Evolutionary conservation across 2,329 filamentous ascomycete genomes (phyloP), one percentile per base, ranked within the genome.

Genomic region (Xylariaceae sp.): DNA sequence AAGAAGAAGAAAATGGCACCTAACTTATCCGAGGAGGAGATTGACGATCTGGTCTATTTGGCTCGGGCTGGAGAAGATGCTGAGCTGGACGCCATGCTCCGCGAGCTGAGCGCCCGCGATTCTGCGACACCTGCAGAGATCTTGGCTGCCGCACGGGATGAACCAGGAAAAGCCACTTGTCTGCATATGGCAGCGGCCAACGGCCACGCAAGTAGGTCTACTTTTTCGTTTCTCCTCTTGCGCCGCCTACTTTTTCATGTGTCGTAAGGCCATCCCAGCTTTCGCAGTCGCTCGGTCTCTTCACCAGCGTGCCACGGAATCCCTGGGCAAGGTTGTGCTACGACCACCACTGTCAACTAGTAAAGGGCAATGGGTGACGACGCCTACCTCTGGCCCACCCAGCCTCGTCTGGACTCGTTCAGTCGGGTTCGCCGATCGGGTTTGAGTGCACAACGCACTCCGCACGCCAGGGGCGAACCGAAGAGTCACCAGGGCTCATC

Each of bases 161-260:
- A 96, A 65, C 77, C 82, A 39, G 80, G 85, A 58, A 88, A 85
- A 56, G 87, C 89, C 49, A 95, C 90, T 56, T 87, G 86, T 42
- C 70, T 97, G 64, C 94, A 99, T 71, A 96, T 95, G 82, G 90
- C 91, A 7, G 85, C 89, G 19, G 94, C 89, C 22, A 99, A 99
- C 66, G 92, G 92, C 1, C 86, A 96, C 65, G 63, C 81, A 53
- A 87, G 90, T 91, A 78, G 61, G 74, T 68, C 42, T 54, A 17
- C 27, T 27, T 47, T 2, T 27, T 27, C 22, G 4, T 27, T 27
- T 5, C 22, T 27, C 7, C 22, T 27, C 22, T 27, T 27, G 22
- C 4, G 22, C 22, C 22, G 22, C 22, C 22, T 19, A 36, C n/a
- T 49, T 39, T 19, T 40, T 32, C 4, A 15, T n/a, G 33, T 42